Evolutionary conservation across 192 early-diverging fungal genomes (phyloP), one percentile per base, ranked within the genome.

Genomic region (Mortierella antarctica): DNA sequence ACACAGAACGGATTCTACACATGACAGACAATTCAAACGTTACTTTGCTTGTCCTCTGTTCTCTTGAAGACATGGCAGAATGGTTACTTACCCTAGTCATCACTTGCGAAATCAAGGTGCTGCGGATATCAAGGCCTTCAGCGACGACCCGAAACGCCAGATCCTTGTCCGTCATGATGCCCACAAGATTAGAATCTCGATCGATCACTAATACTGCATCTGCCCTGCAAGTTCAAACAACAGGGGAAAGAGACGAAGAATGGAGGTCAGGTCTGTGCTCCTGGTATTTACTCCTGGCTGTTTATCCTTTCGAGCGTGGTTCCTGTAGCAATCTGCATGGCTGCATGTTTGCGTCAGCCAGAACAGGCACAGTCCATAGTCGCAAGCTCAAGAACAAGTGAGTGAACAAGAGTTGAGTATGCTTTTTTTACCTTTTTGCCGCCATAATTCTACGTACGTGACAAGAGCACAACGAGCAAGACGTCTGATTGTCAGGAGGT

Each of bases 161-260:
- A 79, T 96, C 95, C 83, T 96, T 96, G 67, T 95, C 95, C 0
- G 95, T 96, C 67, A 96, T 89, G 60, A 96, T 96, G 39, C 95
- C 95, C 5, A 87, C 82, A 53, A 96, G 65, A n/a, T 62, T 57
- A 17, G 65, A 67, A 40, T 73, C 61, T 21, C 39, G 53, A 47
- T 82, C 80, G 21, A 72, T 67, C 15, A 81, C 78, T 17, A 81
- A 59, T 44, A 73, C 70, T 20, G 78, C 78, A 57, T 81, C 78
- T 4, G 70, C 78, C 51, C 78, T 81, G 44, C 18, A 39, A 31
- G 31, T 31, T 49, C 41, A 47, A 58, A 56, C 9, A 41, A 12
- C 4, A 10, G 21, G 55, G 2, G 10, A 18, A 1, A 21, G 10
- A 21, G 17, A 21, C 1, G 55, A 21, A 14, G 20, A 12, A 17